A percentile compares a stretch with the other conserved stretches of the same genome.
Evolutionary conservation across 1,284 basidiomycete genomes (phyloP).

Genomic region (Ceratobasidium sp.): DNA sequence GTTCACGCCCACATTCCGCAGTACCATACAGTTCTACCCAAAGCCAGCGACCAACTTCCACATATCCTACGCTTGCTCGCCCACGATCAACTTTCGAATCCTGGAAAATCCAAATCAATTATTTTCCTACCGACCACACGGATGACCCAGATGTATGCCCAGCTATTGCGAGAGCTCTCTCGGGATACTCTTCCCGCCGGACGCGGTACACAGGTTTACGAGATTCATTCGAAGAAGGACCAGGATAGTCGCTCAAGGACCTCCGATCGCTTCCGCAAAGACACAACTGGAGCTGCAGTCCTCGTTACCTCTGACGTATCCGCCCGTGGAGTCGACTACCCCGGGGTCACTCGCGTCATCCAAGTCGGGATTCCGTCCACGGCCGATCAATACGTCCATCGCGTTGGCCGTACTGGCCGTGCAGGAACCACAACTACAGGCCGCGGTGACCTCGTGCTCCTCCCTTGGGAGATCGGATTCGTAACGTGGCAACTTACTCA

Average conservation of each 20-base stretch:
- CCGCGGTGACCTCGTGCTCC: slow-evolving; percentile 88
- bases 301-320: slow-evolving; percentile 93
- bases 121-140: slow-evolving; percentile 94
- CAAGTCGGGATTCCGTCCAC: slow-evolving; percentile 87
- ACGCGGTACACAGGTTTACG: slow-evolving; percentile 72
- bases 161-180: slow-evolving; percentile 70
- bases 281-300: slow-evolving; percentile 72
- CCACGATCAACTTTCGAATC: slow-evolving; percentile 89
- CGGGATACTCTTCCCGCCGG: slow-evolving; percentile 65
- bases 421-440: slow-evolving; percentile 77
- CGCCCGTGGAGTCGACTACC: slow-evolving; percentile 92
- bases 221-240: slow-evolving; percentile 88
- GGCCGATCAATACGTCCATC: slow-evolving; percentile 89
- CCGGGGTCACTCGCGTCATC: slow-evolving; percentile 92
- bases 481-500: slow-evolving; percentile 74
- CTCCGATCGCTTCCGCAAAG: slow-evolving; percentile 77
- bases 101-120: slow-evolving; percentile 82
- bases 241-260: slow-evolving; percentile 77
- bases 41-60: slow-evolving; percentile 79
- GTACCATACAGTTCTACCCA: slow-evolving; percentile 81
- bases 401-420: slow-evolving; percentile 93
- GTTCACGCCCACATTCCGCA: slow-evolving; percentile 89
- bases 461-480: slow-evolving; percentile 87
- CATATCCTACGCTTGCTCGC: slow-evolving; percentile 86
- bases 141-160: slow-evolving; percentile 82